These are phyloP conservation scores for Pestalotiopsis sp. DNA, from an alignment of 2,329 filamentous ascomycete genomes.

Conservation along the genomic window DNA sequence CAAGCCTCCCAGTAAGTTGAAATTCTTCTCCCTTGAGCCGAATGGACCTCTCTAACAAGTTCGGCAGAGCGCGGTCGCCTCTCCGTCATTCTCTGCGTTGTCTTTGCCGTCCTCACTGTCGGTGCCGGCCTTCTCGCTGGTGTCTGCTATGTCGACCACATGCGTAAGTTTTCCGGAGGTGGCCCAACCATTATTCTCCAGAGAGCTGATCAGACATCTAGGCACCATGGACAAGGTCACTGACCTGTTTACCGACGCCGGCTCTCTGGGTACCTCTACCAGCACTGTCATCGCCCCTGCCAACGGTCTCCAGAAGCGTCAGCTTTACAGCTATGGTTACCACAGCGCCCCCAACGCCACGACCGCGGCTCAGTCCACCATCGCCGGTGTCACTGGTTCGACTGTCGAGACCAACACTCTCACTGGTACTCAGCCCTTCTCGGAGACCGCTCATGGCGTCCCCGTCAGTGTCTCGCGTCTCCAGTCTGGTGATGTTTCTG, in stretches of 20 bases:
- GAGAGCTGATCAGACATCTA: background rate
- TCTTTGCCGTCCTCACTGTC: background rate
- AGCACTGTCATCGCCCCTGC: background rate
- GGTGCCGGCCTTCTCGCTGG: slow-evolving; percentile 1
- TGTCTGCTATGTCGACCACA: slow-evolving; percentile 10
- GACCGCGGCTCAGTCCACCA: background rate
- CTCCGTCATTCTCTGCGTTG: slow-evolving; percentile 2
- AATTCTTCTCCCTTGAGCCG: background rate
- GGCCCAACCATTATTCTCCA: background rate
- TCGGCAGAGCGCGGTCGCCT: background rate
- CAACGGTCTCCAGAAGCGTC: slow-evolving; percentile 6
- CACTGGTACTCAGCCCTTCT: background rate
- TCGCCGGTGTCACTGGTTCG: background rate
- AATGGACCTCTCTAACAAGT: background rate
- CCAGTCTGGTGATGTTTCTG: background rate
- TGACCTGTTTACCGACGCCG: background rate
- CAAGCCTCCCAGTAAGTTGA: slow-evolving; percentile 3
- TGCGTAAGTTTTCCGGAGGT: slow-evolving; percentile 1
- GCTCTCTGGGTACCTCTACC: background rate
- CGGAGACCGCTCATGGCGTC: slow-evolving; percentile 4
- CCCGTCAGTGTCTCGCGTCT: background rate
- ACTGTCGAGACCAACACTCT: background rate
- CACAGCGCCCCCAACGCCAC: slow-evolving; percentile 1
- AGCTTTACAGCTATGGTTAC: slow-evolving; percentile 6
- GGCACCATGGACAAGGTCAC: slow-evolving; percentile 5